Percentiles rank a stretch among this genome's conserved stretches.
These are phyloP conservation scores for Raffaelea deltoideospora DNA, from an alignment of 2,329 filamentous ascomycete species.

Conservation along the genomic window DNA sequence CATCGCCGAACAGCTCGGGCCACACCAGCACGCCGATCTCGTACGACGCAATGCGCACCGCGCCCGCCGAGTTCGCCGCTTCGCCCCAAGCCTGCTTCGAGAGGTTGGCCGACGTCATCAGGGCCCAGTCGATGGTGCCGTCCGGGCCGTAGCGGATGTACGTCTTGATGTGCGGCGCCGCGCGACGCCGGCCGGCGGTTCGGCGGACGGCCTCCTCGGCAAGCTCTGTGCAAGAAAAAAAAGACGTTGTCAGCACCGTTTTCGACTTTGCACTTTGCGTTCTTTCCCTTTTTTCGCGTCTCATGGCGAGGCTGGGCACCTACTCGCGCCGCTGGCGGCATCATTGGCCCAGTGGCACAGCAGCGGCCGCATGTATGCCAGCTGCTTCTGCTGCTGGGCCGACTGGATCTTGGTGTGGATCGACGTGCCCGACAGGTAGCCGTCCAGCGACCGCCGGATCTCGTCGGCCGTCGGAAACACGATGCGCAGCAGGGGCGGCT, in stretches of 20 bases:
- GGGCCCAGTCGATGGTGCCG: conserved; percentile 66
- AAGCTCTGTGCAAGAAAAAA: conserved; percentile 12
- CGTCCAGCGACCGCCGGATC: conserved; percentile 60
- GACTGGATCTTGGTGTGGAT: conserved; percentile 72
- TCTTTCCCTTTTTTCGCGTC: too few species aligned
- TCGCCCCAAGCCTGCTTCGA: conserved; percentile 85
- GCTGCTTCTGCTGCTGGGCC: conserved; percentile 54
- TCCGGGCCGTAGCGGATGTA: conserved; percentile 47
- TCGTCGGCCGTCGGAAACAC: conserved; percentile 72
- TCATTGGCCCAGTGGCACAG: conserved; percentile 66
- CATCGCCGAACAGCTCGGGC: conserved; percentile 43
- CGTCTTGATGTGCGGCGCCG: conserved; percentile 81
- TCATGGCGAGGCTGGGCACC: conserved; percentile 5
- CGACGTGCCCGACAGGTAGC: conserved; percentile 61
- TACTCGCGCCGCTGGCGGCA: conserved; percentile 19
- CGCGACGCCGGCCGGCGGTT: conserved; percentile 48
- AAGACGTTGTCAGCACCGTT: too few species aligned
- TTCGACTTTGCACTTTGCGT: too few species aligned
- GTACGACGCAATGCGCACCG: conserved; percentile 63
- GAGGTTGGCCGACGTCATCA: conserved; percentile 81
- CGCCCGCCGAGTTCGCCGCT: conserved; percentile 34
- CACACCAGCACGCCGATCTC: conserved; percentile 75
- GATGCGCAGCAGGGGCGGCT: conserved; percentile 44
- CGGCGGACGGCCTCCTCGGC: conserved; percentile 10
- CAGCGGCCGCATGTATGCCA: conserved; percentile 54